Evolutionary conservation across 805 yeast genomes (phyloP).

Genomic region (Candida qinlingensis): DNA sequence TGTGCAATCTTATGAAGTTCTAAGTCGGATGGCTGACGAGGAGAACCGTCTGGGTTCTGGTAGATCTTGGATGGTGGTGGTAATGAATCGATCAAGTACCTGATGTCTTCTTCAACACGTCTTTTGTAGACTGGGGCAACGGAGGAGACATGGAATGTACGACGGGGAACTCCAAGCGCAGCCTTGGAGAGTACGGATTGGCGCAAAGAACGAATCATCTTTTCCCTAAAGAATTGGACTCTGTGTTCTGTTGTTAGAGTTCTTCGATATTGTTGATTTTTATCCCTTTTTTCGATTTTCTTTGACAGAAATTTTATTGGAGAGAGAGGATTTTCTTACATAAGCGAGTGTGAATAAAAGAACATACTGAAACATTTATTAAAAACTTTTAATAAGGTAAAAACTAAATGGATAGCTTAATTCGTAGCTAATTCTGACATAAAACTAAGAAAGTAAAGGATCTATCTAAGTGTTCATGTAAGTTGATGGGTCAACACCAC

Average conservation of each 20-base stretch:
- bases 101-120: slow-evolving; percentile 55
- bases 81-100: slow-evolving; percentile 53
- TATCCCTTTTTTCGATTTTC: background rate
- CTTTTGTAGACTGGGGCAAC: slow-evolving; percentile 29
- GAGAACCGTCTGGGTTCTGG: slow-evolving; percentile 71
- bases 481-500: slow-evolving; percentile 95
- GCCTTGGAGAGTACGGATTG: background rate
- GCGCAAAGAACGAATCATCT: background rate
- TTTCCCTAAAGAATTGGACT: background rate
- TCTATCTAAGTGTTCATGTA: slow-evolving; percentile 81
- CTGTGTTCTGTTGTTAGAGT: background rate
- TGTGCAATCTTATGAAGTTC: slow-evolving; percentile 72
- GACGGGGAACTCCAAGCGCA: background rate
- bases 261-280: background rate
- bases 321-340: background rate
- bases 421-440: too few relatives aligned
- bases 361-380: background rate
- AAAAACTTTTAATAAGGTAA: too few relatives aligned
- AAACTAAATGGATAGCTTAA: too few relatives aligned
- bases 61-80: slow-evolving; percentile 64
- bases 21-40: slow-evolving; percentile 60
- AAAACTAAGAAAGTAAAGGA: too few relatives aligned
- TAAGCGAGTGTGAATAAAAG: background rate
- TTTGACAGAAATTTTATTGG: background rate
- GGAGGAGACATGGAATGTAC: slow-evolving; percentile 9